Percentiles rank a stretch among this genome's conserved stretches.
Conservation (phyloP, 352 stramenopile genomes). For the Phytophthora gonapodyides region DNA sequence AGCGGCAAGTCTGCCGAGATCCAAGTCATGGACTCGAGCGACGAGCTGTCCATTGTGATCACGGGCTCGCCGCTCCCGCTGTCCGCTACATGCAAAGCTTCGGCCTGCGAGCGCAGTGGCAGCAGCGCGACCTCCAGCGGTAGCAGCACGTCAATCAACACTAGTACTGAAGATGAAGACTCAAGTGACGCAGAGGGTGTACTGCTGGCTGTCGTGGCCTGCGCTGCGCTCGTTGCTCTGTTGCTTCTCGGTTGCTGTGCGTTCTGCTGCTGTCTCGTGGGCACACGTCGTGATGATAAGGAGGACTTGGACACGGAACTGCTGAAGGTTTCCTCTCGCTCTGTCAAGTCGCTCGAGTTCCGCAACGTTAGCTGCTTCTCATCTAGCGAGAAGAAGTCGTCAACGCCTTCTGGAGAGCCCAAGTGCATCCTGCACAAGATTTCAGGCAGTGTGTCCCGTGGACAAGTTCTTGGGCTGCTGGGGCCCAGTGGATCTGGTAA, state of each 20-base stretch:
- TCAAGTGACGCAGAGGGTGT: constrained; percentile 9
- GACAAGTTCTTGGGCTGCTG: constrained; percentile 65
- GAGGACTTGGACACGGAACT: constrained; percentile 40
- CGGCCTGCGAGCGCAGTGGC: constrained; percentile 54
- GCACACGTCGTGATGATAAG: constrained; percentile 6
- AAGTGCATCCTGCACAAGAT: constrained; percentile 63
- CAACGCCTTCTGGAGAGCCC: constrained; percentile 2
- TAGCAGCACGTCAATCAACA: constrained; percentile 21
- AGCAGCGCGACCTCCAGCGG: constrained; percentile 3
- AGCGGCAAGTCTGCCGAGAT: constrained; percentile 69
- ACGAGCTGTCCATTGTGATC: constrained; percentile 61
- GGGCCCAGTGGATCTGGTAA: constrained; percentile 76
- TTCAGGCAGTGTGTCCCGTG: constrained; percentile 48
- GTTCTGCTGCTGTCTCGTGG: constrained; percentile 24
- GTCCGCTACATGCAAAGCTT: constrained; percentile 63
- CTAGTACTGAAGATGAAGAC: constrained; percentile 7
- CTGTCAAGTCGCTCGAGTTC: constrained; percentile 54
- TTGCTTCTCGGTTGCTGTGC: constrained; percentile 22
- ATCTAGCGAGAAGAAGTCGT: constrained; percentile 3
- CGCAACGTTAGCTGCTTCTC: constrained; percentile 51
- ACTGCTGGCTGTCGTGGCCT: constrained; percentile 21
- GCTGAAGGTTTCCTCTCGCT: constrained; percentile 43
- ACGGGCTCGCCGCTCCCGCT: constrained; percentile 71
- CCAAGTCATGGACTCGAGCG: constrained; percentile 37
- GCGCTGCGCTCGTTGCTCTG: constrained; percentile 12